Evolutionary conservation across 331 rosid species (phyloP).

Genomic region (Stylosanthes scabra): DNA sequence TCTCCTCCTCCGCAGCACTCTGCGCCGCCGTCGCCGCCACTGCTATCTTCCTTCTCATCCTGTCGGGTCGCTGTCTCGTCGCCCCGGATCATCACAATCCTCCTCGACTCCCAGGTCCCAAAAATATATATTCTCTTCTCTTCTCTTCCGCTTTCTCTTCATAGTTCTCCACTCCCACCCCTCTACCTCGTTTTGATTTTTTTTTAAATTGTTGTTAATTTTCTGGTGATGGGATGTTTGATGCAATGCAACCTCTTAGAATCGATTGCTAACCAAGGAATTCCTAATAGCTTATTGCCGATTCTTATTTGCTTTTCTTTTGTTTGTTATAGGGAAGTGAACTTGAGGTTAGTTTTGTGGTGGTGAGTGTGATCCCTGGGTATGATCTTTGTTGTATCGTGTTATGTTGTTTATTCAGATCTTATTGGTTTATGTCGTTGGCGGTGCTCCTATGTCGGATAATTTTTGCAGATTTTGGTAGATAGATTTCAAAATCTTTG

Average conservation of each 20-base stretch:
- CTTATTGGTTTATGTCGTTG: too few relatives aligned
- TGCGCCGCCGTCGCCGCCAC: not conserved
- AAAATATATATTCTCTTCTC: not conserved
- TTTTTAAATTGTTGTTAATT: too few relatives aligned
- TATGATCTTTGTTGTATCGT: too few relatives aligned
- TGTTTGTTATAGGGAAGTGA: not conserved
- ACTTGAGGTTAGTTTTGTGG: not conserved
- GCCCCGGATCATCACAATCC: conserved; percentile 3
- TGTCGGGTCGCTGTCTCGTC: conserved; percentile 37
- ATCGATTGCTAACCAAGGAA: not conserved
- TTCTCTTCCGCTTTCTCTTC: not conserved
- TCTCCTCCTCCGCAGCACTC: conserved; percentile 1
- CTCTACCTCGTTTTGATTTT: too few relatives aligned
- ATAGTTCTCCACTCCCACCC: too few relatives aligned
- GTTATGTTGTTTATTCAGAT: too few relatives aligned
- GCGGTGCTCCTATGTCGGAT: too few relatives aligned
- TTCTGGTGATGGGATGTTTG: too few relatives aligned
- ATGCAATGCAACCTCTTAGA: too few relatives aligned
- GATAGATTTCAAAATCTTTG: too few relatives aligned
- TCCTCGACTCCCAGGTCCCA: conserved; percentile 41
- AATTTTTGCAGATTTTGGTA: too few relatives aligned
- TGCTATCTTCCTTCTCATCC: conserved; percentile 17
- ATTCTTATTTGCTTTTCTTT: not conserved
- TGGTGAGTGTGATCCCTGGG: too few relatives aligned
- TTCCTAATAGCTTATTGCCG: not conserved